Conservation (phyloP, 176 grass and related monocot genomes). For the Hordeum vulgare region DNA sequence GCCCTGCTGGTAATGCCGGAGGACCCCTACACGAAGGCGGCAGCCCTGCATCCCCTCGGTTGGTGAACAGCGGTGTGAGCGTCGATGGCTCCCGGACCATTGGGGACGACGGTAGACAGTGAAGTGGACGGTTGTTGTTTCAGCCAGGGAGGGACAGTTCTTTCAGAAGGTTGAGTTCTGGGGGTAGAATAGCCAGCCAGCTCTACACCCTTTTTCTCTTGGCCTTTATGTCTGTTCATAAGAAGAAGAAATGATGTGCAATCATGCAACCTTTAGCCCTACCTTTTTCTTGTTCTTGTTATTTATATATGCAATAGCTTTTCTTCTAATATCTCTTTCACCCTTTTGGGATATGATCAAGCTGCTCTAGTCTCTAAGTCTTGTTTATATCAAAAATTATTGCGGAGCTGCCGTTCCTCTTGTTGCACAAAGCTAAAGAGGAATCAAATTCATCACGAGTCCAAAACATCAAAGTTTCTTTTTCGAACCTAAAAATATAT, state of each 20-base stretch:
- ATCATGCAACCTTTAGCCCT: constrained; percentile 43
- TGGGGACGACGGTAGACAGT: constrained; percentile 18
- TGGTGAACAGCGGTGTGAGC: not conserved
- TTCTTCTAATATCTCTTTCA: not conserved
- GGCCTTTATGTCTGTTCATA: constrained; percentile 28
- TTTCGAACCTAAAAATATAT: too few relatives aligned
- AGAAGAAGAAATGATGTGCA: constrained; percentile 44
- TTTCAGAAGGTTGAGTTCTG: not conserved
- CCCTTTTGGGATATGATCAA: constrained; percentile 15
- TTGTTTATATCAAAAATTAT: constrained; percentile 25
- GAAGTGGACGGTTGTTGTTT: not conserved
- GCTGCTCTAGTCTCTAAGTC: not conserved
- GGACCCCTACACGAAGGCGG: not conserved
- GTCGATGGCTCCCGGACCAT: not conserved
- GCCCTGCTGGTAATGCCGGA: not conserved
- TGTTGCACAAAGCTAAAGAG: constrained; percentile 13
- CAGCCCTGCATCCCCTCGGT: constrained; percentile 1
- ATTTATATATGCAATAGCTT: constrained; percentile 20
- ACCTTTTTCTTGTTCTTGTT: constrained; percentile 15
- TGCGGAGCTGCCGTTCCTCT: not conserved
- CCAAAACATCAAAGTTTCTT: not conserved
- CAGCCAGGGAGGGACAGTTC: not conserved
- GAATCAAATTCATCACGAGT: constrained; percentile 27
- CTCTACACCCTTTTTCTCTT: not conserved
- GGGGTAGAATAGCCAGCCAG: constrained; percentile 20